Base-by-base conservation (phyloP, 441 rosid genomes). In the Sinapis alba region DNA sequence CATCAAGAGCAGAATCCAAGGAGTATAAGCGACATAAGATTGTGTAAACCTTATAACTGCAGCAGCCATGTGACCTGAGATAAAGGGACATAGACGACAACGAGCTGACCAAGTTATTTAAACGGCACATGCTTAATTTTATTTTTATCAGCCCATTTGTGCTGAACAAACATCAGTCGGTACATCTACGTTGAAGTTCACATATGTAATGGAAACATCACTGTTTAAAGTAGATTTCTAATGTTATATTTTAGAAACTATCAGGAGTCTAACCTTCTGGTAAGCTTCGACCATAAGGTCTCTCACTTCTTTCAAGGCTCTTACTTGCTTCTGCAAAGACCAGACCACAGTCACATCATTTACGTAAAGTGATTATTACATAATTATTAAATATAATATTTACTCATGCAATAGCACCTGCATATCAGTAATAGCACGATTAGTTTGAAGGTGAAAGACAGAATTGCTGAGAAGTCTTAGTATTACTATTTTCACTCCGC, bases 391-490 rank as follows among this genome's bases (percentile, higher is more conserved):
- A 43, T 63, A 12, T 47, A 27, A 47, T 26, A 69, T 41, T 53
- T 30, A 38, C 15, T 7, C n/a, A 56, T 47, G 59, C 32, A 68
- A 62, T 34, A n/a, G 53, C 38, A 95, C 99, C 98, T 90, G 87
- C 65, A 95, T 91, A 81, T 84, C 93, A 77, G 98, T 97, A 47
- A 93, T 87, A 53, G 94, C 86, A 72, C 89, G 94, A 68, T 95
- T 97, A 36, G 97, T 95, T 86, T 95, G 99, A 80, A 95, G 93
- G 82, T 95, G 98, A 83, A 86, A 95, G 85, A 95, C 91, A 9
- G 98, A 95, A 82, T 91, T 87, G 28, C 98, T 92, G 27, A 95
- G 91, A 87, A 95, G 86, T 93, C 84, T 93, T 97, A 75, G 98
- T 97, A 85, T 91, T 83, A 54, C 97, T 95, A 50, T 93, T 95